phyloP scores from a whole-genome alignment of 2,329 filamentous ascomycete genomes.

The Scedosporium boydii region DNA sequence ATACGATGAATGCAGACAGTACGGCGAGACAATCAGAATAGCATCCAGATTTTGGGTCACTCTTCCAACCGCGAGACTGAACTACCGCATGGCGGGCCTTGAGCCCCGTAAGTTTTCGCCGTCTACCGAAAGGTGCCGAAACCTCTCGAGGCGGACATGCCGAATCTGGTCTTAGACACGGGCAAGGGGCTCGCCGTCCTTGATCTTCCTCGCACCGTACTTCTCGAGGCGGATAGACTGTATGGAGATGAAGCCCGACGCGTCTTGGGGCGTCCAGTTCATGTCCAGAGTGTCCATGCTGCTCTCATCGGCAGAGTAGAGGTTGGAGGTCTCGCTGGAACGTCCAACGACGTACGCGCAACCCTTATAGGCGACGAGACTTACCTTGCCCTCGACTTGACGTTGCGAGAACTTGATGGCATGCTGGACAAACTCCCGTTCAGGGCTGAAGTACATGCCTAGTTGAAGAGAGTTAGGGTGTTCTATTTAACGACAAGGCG shows the following conservation, averaged over 20 bases:
- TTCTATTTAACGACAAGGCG: slow-evolving; percentile 2
- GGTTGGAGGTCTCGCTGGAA: slow-evolving; percentile 33
- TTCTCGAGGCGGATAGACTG: slow-evolving; percentile 57
- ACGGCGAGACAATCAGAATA: too few relatives aligned
- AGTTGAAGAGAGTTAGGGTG: slow-evolving; percentile 18
- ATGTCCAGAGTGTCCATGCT: slow-evolving; percentile 39
- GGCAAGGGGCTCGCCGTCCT: slow-evolving; percentile 21
- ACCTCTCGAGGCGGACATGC: background rate
- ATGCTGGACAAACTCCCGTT: slow-evolving; percentile 34
- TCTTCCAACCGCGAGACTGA: too few relatives aligned
- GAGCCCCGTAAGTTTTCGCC: too few relatives aligned
- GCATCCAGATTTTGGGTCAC: too few relatives aligned
- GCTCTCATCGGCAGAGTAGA: slow-evolving; percentile 37
- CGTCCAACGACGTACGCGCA: slow-evolving; percentile 35
- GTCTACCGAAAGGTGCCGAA: too few relatives aligned
- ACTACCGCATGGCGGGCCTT: too few relatives aligned
- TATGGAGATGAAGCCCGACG: slow-evolving; percentile 53
- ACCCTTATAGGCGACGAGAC: slow-evolving; percentile 36
- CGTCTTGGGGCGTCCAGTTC: slow-evolving; percentile 30
- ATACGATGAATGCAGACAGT: too few relatives aligned
- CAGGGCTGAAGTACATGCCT: slow-evolving; percentile 35
- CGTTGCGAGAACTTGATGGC: background rate
- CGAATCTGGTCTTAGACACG: slow-evolving; percentile 17
- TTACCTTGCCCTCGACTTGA: slow-evolving; percentile 24
- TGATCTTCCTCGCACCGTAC: slow-evolving; percentile 22